A percentile compares a stretch with the other conserved stretches of the same genome.
These are phyloP conservation scores for Lentinula boryana DNA, from an alignment of 768 basidiomycete genomes.

Conservation along the genomic window DNA sequence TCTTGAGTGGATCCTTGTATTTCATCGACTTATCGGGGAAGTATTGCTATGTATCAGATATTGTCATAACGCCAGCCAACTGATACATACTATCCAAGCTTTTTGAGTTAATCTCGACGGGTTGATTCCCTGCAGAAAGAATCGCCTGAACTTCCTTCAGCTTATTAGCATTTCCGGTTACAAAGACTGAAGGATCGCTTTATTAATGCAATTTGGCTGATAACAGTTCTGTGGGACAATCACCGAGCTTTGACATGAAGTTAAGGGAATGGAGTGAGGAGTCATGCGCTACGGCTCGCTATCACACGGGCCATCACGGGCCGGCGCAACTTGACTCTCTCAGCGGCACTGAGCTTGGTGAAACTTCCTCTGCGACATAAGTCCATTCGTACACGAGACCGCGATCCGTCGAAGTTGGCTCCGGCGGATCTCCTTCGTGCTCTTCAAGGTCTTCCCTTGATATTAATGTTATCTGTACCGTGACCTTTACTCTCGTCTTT, in stretches of 20 bases:
- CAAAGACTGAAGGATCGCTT: conserved; percentile 58
- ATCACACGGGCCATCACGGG: no score
- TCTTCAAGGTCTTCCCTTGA: neutral
- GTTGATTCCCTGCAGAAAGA: conserved; percentile 53
- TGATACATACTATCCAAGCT: conserved; percentile 71
- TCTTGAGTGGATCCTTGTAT: conserved; percentile 91
- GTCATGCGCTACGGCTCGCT: no score
- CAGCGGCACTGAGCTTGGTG: no score
- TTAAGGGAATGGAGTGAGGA: neutral
- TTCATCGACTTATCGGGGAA: conserved; percentile 71
- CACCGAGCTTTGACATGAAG: neutral
- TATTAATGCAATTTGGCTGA: neutral
- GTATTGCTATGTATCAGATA: neutral
- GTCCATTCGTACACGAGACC: no score
- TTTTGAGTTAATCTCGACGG: conserved; percentile 72
- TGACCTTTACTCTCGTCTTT: neutral
- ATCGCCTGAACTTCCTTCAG: conserved; percentile 84
- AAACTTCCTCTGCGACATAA: no score
- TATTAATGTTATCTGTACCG: neutral
- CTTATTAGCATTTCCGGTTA: conserved; percentile 94
- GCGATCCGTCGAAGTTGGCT: neutral
- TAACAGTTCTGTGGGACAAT: neutral
- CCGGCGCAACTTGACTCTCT: no score
- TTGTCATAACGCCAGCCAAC: neutral
- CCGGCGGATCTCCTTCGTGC: neutral